phyloP scores from a whole-genome alignment of 768 basidiomycete species.

The Hypsizygus marmoreus region DNA sequence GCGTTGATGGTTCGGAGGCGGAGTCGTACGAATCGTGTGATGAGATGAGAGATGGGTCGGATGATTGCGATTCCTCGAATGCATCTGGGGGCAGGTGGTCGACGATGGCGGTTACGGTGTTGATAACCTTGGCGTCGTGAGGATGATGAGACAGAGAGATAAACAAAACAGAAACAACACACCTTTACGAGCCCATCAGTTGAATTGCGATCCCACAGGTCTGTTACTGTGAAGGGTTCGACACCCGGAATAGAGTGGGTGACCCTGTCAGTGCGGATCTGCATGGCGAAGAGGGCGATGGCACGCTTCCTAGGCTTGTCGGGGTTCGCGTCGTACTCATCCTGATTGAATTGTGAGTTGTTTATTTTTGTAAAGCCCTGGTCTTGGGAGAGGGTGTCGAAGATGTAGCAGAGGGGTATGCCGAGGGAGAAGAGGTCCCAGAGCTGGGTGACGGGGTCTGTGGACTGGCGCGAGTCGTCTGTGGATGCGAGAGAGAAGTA shows the following conservation, averaged over 20 bases:
- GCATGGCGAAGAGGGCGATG: conserved; percentile 90
- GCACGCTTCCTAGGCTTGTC: conserved; percentile 89
- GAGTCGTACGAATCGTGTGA: conserved; percentile 66
- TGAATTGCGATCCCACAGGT: conserved; percentile 87
- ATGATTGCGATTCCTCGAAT: conserved; percentile 64
- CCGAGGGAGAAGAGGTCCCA: conserved; percentile 95
- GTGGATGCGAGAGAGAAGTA: conserved; percentile 67
- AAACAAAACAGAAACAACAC: conserved; percentile 21
- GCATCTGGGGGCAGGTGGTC: conserved; percentile 69
- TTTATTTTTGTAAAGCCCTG: conserved; percentile 59
- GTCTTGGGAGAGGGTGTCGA: conserved; percentile 81
- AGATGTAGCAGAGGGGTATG: conserved; percentile 92
- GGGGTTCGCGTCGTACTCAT: conserved; percentile 64
- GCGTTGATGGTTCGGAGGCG: conserved; percentile 43
- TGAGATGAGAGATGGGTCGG: conserved; percentile 54
- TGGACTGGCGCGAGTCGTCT: conserved; percentile 68
- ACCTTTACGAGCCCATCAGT: conserved; percentile 97
- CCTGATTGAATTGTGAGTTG: conserved; percentile 67
- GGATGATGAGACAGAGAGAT: conserved; percentile 8
- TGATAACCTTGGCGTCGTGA: conserved; percentile 64
- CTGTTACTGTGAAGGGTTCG: conserved; percentile 87
- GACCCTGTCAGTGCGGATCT: conserved; percentile 67
- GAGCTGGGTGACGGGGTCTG: conserved; percentile 91
- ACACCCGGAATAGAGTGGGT: conserved; percentile 64
- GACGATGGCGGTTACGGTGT: conserved; percentile 85